phyloP scores from a whole-genome alignment of 768 basidiomycete genomes.

The Lentinula raphanica region DNA sequence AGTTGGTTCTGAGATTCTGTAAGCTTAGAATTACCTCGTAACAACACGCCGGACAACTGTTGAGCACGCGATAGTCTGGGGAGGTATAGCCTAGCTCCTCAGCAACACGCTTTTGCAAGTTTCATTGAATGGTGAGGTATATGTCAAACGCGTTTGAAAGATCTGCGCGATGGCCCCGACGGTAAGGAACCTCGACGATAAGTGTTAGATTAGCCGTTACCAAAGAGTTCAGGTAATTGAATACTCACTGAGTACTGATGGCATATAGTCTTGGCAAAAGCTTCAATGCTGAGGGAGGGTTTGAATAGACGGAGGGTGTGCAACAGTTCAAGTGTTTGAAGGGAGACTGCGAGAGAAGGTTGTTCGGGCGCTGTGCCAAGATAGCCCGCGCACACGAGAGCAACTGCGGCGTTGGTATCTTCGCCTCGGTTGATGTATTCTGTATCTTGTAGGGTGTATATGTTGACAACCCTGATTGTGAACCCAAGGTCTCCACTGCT shows the following conservation, averaged over 20 bases:
- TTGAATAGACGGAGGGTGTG: too few species aligned
- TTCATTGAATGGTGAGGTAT: slow-evolving; percentile 18
- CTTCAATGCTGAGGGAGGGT: too few species aligned
- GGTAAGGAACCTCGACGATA: slow-evolving; percentile 17
- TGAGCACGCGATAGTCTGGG: slow-evolving; percentile 18
- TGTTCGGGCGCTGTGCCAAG: slow-evolving; percentile 11
- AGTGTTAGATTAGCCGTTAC: too few species aligned
- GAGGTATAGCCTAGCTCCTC: slow-evolving; percentile 10
- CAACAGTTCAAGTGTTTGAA: too few species aligned
- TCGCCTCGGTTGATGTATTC: slow-evolving; percentile 4
- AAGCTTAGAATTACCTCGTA: too few species aligned
- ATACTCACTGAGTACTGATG: slow-evolving; percentile 17
- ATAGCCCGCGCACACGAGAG: slow-evolving; percentile 17
- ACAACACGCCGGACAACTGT: slow-evolving; percentile 7
- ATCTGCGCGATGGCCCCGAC: slow-evolving; percentile 10
- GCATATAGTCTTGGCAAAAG: slow-evolving; percentile 21
- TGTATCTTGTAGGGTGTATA: slow-evolving; percentile 9
- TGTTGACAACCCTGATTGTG: slow-evolving; percentile 11
- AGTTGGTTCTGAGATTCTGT: neutral
- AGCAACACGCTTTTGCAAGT: slow-evolving; percentile 9
- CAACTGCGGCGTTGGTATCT: slow-evolving; percentile 4
- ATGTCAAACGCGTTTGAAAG: slow-evolving; percentile 23
- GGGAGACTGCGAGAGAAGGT: slow-evolving; percentile 20
- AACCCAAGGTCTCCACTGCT: too few species aligned
- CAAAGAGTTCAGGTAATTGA: too few species aligned